phyloP scores from a whole-genome alignment of 768 basidiomycete genomes.

The Calocybe gangraenosa region DNA sequence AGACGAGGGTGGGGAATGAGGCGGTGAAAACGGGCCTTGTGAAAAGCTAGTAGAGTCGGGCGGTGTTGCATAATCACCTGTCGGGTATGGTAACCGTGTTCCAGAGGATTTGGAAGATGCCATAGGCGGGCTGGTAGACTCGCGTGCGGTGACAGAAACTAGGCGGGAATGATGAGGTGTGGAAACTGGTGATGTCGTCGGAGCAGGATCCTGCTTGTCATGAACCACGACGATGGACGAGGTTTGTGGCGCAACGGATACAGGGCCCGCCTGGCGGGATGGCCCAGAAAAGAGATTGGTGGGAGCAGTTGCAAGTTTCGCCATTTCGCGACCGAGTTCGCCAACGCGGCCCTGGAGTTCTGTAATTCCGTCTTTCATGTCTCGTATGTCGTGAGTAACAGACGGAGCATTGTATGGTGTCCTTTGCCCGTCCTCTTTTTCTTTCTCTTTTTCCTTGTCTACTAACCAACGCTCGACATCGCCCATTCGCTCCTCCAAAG shows the following conservation, averaged over 20 bases:
- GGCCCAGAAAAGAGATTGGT: conserved; percentile 49
- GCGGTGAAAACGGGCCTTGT: conserved; percentile 36
- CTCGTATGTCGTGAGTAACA: conserved; percentile 39
- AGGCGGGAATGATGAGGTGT: conserved; percentile 37
- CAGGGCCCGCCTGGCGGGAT: conserved; percentile 40
- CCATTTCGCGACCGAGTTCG: conserved; percentile 77
- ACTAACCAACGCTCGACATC: conserved; percentile 91
- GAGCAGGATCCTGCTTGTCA: conserved; percentile 22
- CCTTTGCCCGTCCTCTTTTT: conserved; percentile 21
- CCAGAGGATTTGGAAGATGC: conserved; percentile 42
- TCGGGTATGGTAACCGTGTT: conserved; percentile 75
- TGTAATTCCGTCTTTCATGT: conserved; percentile 62
- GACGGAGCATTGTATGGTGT: conserved; percentile 17
- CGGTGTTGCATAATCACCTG: conserved; percentile 77
- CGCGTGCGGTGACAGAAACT: conserved; percentile 44
- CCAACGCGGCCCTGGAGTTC: conserved; percentile 75
- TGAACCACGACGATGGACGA: conserved; percentile 42
- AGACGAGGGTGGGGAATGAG: conserved; percentile 46
- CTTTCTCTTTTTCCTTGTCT: conserved; percentile 73
- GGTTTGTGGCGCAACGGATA: conserved; percentile 41
- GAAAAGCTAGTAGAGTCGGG: conserved; percentile 34
- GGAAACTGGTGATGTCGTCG: conserved; percentile 14
- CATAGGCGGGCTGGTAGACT: conserved; percentile 63
- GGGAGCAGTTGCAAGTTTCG: conserved; percentile 56
- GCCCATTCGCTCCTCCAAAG: conserved; percentile 86